A percentile compares a stretch with the other conserved stretches of the same genome.
Evolutionary conservation across 768 basidiomycete species (phyloP).

Genomic region (Daedaleopsis sinensis): DNA sequence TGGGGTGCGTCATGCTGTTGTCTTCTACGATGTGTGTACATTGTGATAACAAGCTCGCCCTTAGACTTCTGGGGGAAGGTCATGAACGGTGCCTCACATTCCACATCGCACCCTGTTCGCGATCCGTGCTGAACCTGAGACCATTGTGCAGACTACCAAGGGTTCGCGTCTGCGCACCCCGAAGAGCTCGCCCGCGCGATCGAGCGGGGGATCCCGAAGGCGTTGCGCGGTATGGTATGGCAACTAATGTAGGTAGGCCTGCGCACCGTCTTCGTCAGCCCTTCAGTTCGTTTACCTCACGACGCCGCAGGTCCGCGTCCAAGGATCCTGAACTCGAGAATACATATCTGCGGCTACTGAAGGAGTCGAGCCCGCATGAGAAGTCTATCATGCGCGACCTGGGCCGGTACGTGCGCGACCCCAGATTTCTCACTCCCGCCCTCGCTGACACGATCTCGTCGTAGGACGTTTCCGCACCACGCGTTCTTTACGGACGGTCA

Average conservation of each 20-base stretch:
- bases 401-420: constrained; percentile 57
- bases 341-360: constrained; percentile 79
- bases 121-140: background rate
- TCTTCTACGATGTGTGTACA: background rate
- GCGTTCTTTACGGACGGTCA: constrained; percentile 94
- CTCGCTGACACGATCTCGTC: background rate
- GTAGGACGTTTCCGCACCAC: constrained; percentile 94
- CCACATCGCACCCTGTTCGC: background rate
- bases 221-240: constrained; percentile 94
- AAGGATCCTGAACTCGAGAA: constrained; percentile 88
- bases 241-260: constrained; percentile 75
- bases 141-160: constrained; percentile 71
- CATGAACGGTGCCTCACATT: constrained; percentile 64
- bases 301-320: constrained; percentile 74
- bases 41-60: constrained; percentile 14
- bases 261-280: background rate
- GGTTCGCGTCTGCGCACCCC: constrained; percentile 77
- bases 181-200: constrained; percentile 87
- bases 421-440: background rate
- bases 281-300: background rate
- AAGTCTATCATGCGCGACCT: constrained; percentile 94
- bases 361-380: constrained; percentile 85
- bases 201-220: constrained; percentile 86
- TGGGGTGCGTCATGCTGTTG: constrained; percentile 60
- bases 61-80: constrained; percentile 95